Conservation (phyloP, 257 asterid genomes). For the Coffea eugenioides region DNA sequence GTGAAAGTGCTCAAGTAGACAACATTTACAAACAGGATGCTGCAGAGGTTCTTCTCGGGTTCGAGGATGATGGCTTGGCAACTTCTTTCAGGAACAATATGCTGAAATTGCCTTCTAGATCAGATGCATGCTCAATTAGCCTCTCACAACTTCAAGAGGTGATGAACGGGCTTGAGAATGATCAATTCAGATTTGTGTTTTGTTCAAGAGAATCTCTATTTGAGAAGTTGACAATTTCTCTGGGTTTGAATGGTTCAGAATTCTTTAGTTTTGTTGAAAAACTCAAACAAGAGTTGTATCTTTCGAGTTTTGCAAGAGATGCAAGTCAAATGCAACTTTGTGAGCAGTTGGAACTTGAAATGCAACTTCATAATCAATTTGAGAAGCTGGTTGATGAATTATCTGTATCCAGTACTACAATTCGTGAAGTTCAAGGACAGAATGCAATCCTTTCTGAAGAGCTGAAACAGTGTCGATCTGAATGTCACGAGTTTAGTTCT, state of each 20-base stretch:
- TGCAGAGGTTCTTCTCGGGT: conserved; percentile 33
- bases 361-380: conserved; percentile 28
- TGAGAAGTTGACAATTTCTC: conserved; percentile 27
- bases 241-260: conserved; percentile 23
- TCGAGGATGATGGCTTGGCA: conserved; percentile 25
- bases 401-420: conserved; percentile 42
- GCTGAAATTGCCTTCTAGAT: conserved; percentile 53
- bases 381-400: conserved; percentile 49
- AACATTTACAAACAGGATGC: conserved; percentile 24
- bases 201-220: conserved; percentile 41
- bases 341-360: conserved; percentile 42
- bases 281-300: conserved; percentile 76
- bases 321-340: conserved; percentile 54
- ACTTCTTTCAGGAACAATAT: conserved; percentile 37
- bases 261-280: conserved; percentile 48
- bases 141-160: conserved; percentile 76
- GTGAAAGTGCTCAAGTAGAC: conserved; percentile 32
- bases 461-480: conserved; percentile 50
- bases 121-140: conserved; percentile 57
- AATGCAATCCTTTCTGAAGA: conserved; percentile 55
- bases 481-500: conserved; percentile 46
- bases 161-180: conserved; percentile 59
- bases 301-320: conserved; percentile 65
- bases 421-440: conserved; percentile 48
- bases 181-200: conserved; percentile 58